Base-by-base conservation (phyloP, 192 early-diverging fungal species). In the Podila minutissima region DNA sequence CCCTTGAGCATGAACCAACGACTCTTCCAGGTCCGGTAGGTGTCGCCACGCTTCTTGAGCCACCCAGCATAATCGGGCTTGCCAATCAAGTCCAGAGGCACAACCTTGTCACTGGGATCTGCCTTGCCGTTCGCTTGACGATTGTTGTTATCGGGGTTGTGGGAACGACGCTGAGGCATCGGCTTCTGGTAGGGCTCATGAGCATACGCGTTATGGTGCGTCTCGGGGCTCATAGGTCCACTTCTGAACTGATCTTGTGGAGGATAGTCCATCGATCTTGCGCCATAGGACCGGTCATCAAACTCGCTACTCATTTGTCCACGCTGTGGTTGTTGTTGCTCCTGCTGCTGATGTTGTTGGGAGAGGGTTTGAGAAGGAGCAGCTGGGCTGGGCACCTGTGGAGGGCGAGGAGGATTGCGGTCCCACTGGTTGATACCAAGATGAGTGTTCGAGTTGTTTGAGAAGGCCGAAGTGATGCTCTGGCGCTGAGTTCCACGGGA, bases 1-100 rank as follows among this genome's bases (percentile, higher is more conserved):
- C 87, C 89, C 61, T 91, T 90, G 20, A 91, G 73, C 38, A 91
- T 85, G 70, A 89, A 91, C 86, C 85, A 91, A 29, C 90, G 82
- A 31, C 83, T 87, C 68, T 90, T 89, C 89, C 89, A 91, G 0
- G 85, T 87, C 28, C 85, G 85, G 61, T 91, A 90, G 24, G 83
- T 86, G 59, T 88, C 89, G 11, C 86, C 84, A 51, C 88, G 85
- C 59, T 91, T 91, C 66, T 88, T 84, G 38, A 91, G 72, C 82
- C 83, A 90, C 10, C 90, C 90, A 65, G 87, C 84, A 74, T 89
- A 84, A 64, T 91, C 90, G 9, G 90, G 89, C 38, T 70, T 74
- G 41, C 78, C 78, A 60, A 85, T 74, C 63, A 72, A 26, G 28
- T 69, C 73, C 50, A 85, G 59, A 6, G 74, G 62, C 5, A 82